These are phyloP conservation scores for Chloris gayana DNA, from an alignment of 176 grass and related monocot genomes.

Conservation along the genomic window DNA sequence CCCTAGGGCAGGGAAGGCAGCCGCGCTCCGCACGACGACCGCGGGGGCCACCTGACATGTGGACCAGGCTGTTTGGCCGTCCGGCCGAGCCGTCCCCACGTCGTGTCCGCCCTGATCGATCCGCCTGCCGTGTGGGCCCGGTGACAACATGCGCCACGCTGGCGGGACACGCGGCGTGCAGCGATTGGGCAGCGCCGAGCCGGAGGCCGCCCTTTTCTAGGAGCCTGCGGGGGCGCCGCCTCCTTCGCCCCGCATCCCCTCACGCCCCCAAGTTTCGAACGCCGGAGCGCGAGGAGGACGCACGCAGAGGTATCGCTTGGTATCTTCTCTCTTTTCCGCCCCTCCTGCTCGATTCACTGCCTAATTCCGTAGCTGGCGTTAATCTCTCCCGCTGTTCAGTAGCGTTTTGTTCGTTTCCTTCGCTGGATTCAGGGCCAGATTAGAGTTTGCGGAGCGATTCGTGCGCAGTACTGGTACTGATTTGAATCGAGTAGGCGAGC, in stretches of 20 bases:
- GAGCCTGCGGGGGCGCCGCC: not conserved
- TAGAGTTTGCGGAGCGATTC: not conserved
- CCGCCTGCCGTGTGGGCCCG: slow-evolving; percentile 20
- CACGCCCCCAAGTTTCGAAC: slow-evolving; percentile 24
- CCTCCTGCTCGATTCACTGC: not conserved
- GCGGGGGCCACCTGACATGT: slow-evolving; percentile 17
- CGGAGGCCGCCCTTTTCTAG: slow-evolving; percentile 13
- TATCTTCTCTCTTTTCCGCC: not conserved
- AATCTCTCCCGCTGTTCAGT: not conserved
- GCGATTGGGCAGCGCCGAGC: not conserved
- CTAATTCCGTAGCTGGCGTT: not conserved
- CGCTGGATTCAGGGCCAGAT: not conserved
- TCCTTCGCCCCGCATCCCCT: not conserved
- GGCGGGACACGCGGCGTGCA: not conserved
- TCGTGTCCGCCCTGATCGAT: slow-evolving; percentile 29
- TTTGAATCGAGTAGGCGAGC: not conserved
- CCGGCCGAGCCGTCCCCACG: not conserved
- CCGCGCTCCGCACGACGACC: not conserved
- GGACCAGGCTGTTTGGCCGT: not conserved
- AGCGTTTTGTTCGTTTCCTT: not conserved
- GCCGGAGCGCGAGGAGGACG: slow-evolving; percentile 33
- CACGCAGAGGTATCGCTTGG: slow-evolving; percentile 34
- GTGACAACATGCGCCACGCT: slow-evolving; percentile 25
- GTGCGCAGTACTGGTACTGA: not conserved
- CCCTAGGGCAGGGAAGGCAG: no score